These are phyloP conservation scores for Darksidea phi DNA, from an alignment of 495 filamentous ascomycete species.

Conservation along the genomic window DNA sequence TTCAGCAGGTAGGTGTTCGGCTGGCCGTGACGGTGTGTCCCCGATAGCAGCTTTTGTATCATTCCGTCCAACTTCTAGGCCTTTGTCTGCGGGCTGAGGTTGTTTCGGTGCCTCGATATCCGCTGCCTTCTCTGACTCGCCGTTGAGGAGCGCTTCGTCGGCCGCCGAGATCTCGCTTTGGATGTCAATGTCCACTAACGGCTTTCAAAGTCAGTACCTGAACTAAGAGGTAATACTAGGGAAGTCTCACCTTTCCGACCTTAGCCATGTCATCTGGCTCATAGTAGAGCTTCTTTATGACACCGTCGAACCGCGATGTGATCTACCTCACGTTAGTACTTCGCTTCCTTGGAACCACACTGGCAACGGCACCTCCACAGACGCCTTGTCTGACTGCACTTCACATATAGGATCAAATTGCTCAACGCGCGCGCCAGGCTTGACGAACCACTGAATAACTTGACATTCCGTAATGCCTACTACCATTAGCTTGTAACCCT, in stretches of 20 bases:
- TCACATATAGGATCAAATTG: constrained; percentile 98
- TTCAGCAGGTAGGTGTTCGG: constrained; percentile 15
- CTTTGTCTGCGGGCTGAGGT: constrained; percentile 38
- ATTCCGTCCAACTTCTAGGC: constrained; percentile 26
- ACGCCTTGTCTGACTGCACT: constrained; percentile 97
- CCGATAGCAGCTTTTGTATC: constrained; percentile 26
- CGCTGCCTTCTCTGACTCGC: constrained; percentile 28
- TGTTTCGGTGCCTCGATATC: constrained; percentile 7
- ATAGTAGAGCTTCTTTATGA: constrained; percentile 95
- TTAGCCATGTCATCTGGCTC: constrained; percentile 94
- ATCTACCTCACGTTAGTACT: constrained; percentile 55
- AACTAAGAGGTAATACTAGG: neutral
- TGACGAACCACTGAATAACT: constrained; percentile 99
- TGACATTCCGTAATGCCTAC: constrained; percentile 95
- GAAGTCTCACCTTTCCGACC: constrained; percentile 61
- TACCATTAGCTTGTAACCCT: constrained; percentile 1
- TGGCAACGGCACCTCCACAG: constrained; percentile 66
- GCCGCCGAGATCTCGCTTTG: constrained; percentile 59
- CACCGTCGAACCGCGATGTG: constrained; percentile 87
- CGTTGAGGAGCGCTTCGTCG: constrained; percentile 50
- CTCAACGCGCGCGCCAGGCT: constrained; percentile 91
- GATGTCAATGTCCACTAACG: constrained; percentile 76
- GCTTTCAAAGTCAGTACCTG: constrained; percentile 43
- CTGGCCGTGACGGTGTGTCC: constrained; percentile 6
- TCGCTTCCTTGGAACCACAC: neutral